Percentiles rank a stretch among this genome's conserved stretches.
Evolutionary conservation across 1,284 basidiomycete species (phyloP).

Genomic region (Athelia sp.): DNA sequence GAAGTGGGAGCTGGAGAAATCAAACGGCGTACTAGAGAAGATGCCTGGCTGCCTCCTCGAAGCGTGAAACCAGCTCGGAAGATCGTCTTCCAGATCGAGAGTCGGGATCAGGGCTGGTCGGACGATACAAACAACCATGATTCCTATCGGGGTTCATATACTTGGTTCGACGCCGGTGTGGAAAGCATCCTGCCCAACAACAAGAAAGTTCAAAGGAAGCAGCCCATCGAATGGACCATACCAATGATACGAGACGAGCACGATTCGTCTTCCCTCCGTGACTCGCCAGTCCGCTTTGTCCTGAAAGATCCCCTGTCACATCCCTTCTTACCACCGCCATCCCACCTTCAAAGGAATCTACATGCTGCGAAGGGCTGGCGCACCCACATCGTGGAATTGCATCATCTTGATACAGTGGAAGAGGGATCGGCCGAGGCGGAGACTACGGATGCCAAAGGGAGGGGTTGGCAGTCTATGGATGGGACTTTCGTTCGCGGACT

Average conservation of each 20-base stretch:
- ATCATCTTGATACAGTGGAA: constrained; percentile 4
- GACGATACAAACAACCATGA: neutral
- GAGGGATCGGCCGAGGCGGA: constrained; percentile 1
- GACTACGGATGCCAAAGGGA: neutral
- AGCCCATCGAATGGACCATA: neutral
- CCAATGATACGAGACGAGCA: neutral
- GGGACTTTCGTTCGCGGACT: constrained; percentile 4
- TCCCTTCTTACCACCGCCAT: neutral
- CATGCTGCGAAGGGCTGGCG: neutral
- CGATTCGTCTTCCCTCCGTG: neutral
- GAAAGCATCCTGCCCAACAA: neutral
- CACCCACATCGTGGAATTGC: constrained; percentile 6
- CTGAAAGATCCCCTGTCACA: neutral
- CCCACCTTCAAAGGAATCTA: neutral
- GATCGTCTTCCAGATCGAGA: constrained; percentile 7
- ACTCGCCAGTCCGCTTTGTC: neutral
- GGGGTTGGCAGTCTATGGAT: neutral
- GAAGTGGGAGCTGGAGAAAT: neutral
- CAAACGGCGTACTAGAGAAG: neutral
- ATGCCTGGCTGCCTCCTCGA: constrained; percentile 2
- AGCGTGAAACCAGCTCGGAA: constrained; percentile 1
- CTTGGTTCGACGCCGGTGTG: constrained; percentile 10
- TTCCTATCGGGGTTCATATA: constrained; percentile 2
- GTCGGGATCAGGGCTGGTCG: constrained; percentile 1
- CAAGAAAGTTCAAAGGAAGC: neutral